phyloP scores from a whole-genome alignment of 768 basidiomycete genomes.

The Candolleomyces efflorescens region DNA sequence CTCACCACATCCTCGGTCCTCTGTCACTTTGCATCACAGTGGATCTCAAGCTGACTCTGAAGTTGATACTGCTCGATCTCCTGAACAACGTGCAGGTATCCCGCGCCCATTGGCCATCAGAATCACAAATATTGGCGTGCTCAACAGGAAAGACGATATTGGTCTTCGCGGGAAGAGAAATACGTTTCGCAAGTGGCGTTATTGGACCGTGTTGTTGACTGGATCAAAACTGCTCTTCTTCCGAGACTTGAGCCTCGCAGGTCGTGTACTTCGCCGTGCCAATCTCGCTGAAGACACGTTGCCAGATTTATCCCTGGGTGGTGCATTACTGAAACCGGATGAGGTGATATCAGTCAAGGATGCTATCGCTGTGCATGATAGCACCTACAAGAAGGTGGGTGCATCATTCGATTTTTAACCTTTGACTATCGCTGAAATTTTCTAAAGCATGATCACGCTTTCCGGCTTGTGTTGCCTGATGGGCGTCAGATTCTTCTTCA shows the following conservation, averaged over 20 bases:
- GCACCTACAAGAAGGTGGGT: constrained; percentile 69
- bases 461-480: constrained; percentile 73
- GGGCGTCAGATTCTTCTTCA: constrained; percentile 84
- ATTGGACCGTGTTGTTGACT: constrained; percentile 82
- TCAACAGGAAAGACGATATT: constrained; percentile 80
- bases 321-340: constrained; percentile 65
- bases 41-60: constrained; percentile 17
- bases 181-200: constrained; percentile 80
- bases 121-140: constrained; percentile 74
- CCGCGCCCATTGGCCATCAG: constrained; percentile 42
- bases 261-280: constrained; percentile 40
- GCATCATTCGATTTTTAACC: no score
- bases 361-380: constrained; percentile 77
- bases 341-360: constrained; percentile 78
- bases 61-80: not conserved
- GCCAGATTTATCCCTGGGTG: not conserved
- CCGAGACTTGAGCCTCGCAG: constrained; percentile 57
- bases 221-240: constrained; percentile 91
- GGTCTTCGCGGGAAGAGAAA: constrained; percentile 74
- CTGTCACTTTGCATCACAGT: constrained; percentile 31
- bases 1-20: constrained; percentile 34
- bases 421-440: no score
- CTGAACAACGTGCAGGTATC: constrained; percentile 13
- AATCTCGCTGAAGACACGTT: constrained; percentile 16
- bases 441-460: constrained; percentile 59